Evolutionary conservation across 169 alveolate species (phyloP).

Genomic region (Plasmodium gaboni): DNA sequence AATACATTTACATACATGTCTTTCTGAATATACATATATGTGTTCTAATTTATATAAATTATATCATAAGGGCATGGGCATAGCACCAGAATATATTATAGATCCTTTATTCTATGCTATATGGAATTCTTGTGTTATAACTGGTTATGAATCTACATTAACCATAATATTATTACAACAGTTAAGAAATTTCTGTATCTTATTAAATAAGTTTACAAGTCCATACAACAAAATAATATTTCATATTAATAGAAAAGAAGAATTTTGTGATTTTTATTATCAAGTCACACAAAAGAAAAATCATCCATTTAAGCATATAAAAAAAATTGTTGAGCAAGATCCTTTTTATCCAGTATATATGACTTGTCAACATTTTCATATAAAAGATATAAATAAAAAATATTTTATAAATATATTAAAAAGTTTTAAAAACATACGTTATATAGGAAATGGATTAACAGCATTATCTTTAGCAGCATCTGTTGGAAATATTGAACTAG

Average conservation of each 20-base stretch:
- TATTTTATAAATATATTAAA: constrained; percentile 23
- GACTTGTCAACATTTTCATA: constrained; percentile 50
- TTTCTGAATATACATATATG: constrained; percentile 87
- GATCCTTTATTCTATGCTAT: constrained; percentile 82
- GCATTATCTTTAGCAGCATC: constrained; percentile 80
- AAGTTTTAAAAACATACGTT: constrained; percentile 73
- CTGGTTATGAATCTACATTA: constrained; percentile 81
- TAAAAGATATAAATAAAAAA: constrained; percentile 7
- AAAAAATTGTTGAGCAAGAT: constrained; percentile 22
- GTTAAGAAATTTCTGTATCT: constrained; percentile 81
- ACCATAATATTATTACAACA: constrained; percentile 79
- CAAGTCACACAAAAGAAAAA: constrained; percentile 80
- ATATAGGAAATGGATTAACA: constrained; percentile 82
- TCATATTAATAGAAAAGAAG: constrained; percentile 76
- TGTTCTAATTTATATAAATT: constrained; percentile 70
- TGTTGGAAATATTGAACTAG: constrained; percentile 77
- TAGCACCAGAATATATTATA: constrained; percentile 59
- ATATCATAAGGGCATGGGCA: constrained; percentile 54
- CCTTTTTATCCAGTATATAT: constrained; percentile 51
- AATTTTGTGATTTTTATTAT: constrained; percentile 69
- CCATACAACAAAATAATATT: constrained; percentile 78
- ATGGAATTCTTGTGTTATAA: constrained; percentile 85
- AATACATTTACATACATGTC: constrained; percentile 85
- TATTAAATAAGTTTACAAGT: constrained; percentile 76
- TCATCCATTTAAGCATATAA: constrained; percentile 57